Conservation (phyloP, 2,329 filamentous ascomycete genomes). For the Aspergillus sp. region DNA sequence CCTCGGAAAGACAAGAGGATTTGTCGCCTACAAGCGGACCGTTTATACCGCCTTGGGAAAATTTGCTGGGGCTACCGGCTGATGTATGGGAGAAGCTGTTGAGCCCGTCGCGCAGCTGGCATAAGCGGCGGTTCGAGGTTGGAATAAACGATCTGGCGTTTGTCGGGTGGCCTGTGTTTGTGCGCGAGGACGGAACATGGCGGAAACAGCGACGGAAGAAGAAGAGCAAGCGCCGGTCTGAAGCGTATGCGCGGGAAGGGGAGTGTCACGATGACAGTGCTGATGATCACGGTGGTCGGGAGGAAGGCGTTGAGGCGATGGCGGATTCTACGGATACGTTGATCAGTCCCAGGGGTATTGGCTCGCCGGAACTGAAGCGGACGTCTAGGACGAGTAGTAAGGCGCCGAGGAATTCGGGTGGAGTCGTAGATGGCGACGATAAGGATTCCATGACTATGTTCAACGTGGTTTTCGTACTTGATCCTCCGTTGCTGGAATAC, state of each 20-base stretch:
- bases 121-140: constrained; percentile 77
- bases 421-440: constrained; percentile 27
- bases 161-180: constrained; percentile 76
- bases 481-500: constrained; percentile 70
- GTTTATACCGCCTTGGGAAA: constrained; percentile 43
- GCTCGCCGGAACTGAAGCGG: constrained; percentile 18
- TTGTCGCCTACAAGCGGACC: constrained; percentile 14
- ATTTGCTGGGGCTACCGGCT: constrained; percentile 66
- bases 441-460: constrained; percentile 86
- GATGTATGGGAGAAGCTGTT: constrained; percentile 73
- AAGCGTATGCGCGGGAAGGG: constrained; percentile 24
- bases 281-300: constrained; percentile 27
- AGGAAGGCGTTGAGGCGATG: constrained; percentile 22
- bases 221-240: constrained; percentile 28
- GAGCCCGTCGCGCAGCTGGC: constrained; percentile 66
- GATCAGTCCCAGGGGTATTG: constrained; percentile 15
- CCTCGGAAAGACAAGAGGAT: constrained; percentile 24
- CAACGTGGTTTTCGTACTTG: constrained; percentile 87
- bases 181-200: constrained; percentile 72
- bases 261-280: constrained; percentile 30
- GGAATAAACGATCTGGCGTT: constrained; percentile 73
- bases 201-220: constrained; percentile 54
- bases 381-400: constrained; percentile 15
- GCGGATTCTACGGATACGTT: constrained; percentile 22
- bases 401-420: constrained; percentile 15